These are phyloP conservation scores for Allodekkera sacchari DNA, from an alignment of 805 yeast species.

Conservation along the genomic window DNA sequence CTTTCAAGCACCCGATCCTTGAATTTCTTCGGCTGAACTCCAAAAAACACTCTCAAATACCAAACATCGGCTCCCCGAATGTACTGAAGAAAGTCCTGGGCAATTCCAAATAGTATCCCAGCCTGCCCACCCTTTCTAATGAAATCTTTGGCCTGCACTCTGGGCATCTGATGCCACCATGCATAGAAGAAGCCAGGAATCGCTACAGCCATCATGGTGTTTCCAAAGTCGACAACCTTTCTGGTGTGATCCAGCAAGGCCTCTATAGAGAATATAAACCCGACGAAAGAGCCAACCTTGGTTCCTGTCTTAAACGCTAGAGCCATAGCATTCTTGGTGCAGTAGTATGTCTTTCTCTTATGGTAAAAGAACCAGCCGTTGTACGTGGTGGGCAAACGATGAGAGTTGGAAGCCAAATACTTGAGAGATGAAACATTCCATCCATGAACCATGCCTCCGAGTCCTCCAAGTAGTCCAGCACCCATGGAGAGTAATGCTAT, in stretches of 20 bases:
- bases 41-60: constrained; percentile 38
- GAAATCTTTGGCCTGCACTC: constrained; percentile 33
- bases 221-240: constrained; percentile 46
- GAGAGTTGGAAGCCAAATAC: constrained; percentile 74
- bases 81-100: constrained; percentile 57
- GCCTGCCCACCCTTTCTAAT: constrained; percentile 45
- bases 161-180: constrained; percentile 31
- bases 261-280: constrained; percentile 52
- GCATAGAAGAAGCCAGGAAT: constrained; percentile 47
- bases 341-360: constrained; percentile 71
- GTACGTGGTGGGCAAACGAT: constrained; percentile 63
- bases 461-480: constrained; percentile 35
- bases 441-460: constrained; percentile 55
- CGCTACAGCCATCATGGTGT: constrained; percentile 52
- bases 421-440: constrained; percentile 45
- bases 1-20: constrained; percentile 13
- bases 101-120: constrained; percentile 54
- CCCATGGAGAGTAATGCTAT: constrained; percentile 32
- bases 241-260: constrained; percentile 47
- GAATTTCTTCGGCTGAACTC: constrained; percentile 18
- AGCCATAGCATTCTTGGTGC: constrained; percentile 47
- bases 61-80: constrained; percentile 56
- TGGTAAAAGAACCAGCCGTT: constrained; percentile 90
- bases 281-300: constrained; percentile 36
- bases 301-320: constrained; percentile 35